Base-by-base conservation (phyloP, 2,329 filamentous ascomycete species). In the Colletotrichum filicis region DNA sequence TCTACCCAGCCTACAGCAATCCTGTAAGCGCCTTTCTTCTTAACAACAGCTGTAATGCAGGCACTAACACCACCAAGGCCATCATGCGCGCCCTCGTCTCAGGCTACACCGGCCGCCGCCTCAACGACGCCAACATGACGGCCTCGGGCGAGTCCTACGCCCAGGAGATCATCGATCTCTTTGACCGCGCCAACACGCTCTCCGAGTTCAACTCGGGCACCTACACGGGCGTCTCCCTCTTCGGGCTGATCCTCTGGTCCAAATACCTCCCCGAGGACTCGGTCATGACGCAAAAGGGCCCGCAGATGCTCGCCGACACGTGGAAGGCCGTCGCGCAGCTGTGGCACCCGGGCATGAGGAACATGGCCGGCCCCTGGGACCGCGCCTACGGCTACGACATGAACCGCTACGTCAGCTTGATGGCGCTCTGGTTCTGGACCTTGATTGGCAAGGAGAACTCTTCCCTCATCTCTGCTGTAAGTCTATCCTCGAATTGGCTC, bases 311-410 rank as follows among this genome's bases (percentile, higher is more conserved):
- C 22, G 74, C 79, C 5, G 78, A 85, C 16, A 90, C 87, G 0
- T 92, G 89, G 90, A 81, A 84, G 5, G 83, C 85, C 3, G 82
- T 89, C 1, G 83, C 84, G 0, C 75, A 86, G 58, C 83, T 92
- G 1, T 92, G 89, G 83, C 88, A 92, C 66, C 86, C 90, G 1
- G 84, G 86, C 2, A 79, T 92, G 80, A 87, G 85, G 75, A 92
- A 92, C 73, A 85, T 92, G 60, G 90, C 90, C 2, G 91, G 90
- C 0, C 91, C 91, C 0, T 92, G 90, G 90, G 91, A 92, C 78
- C 86, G 91, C 0, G 83, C 86, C 0, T 92, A 92, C 74, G 90
- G 90, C 0, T 92, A 87, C 70, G 90, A 92, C 72, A 91, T 92
- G 90, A 91, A 90, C 67, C 82, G 85, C 7, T 92, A 92, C 75